phyloP scores from a whole-genome alignment of 768 basidiomycete species.

The Suillus discolor region DNA sequence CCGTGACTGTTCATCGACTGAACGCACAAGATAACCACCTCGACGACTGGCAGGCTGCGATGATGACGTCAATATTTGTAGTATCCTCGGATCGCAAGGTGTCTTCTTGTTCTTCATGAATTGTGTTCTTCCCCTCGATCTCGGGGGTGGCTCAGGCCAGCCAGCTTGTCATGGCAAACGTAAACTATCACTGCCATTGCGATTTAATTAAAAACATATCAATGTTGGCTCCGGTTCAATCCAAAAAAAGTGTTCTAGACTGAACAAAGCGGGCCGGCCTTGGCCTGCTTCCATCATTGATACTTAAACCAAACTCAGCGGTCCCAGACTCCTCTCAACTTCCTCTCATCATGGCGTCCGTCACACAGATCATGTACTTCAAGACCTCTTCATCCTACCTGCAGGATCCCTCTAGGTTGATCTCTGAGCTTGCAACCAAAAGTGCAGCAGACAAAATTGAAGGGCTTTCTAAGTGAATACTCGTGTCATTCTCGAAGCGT shows the following conservation, averaged over 20 bases:
- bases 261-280: constrained; percentile 15
- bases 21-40: too few relatives aligned
- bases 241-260: neutral
- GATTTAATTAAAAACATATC: neutral
- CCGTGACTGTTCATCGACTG: too few relatives aligned
- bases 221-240: neutral
- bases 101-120: too few relatives aligned
- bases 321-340: neutral
- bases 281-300: neutral
- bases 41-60: too few relatives aligned
- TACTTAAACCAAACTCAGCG: neutral
- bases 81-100: too few relatives aligned
- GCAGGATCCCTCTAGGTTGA: constrained; percentile 15
- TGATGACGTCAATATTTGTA: too few relatives aligned
- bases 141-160: too few relatives aligned
- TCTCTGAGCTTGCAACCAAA: constrained; percentile 18
- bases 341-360: constrained; percentile 24
- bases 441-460: constrained; percentile 12
- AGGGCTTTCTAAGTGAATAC: constrained; percentile 24
- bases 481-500: neutral
- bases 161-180: too few relatives aligned
- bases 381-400: constrained; percentile 23
- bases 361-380: constrained; percentile 29
- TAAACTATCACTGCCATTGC: neutral
- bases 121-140: too few relatives aligned